Conservation (phyloP, 2,329 filamentous ascomycete genomes). For the Talaromyces sp. region DNA sequence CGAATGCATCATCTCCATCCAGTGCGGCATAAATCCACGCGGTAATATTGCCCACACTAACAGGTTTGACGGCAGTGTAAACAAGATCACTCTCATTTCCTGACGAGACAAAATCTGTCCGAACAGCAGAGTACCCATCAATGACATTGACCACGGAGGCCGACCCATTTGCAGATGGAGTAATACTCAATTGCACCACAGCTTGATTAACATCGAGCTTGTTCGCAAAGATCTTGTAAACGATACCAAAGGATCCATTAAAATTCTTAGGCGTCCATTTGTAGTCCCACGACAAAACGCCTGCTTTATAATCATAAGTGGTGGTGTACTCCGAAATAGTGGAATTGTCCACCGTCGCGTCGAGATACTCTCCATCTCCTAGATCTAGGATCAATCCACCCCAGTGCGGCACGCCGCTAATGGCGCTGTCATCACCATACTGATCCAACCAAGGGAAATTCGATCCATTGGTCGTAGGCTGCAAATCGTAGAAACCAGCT, state of each 20-base stretch:
- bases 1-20: slow-evolving; percentile 37
- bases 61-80: slow-evolving; percentile 62
- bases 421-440: slow-evolving; percentile 67
- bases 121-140: slow-evolving; percentile 64
- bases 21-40: slow-evolving; percentile 55
- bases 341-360: slow-evolving; percentile 56
- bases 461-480: slow-evolving; percentile 55
- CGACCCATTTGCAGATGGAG: slow-evolving; percentile 50
- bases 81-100: slow-evolving; percentile 56
- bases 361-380: slow-evolving; percentile 52
- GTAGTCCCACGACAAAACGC: slow-evolving; percentile 61
- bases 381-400: slow-evolving; percentile 57
- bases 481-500: slow-evolving; percentile 62
- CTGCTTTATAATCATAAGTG: slow-evolving; percentile 60
- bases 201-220: slow-evolving; percentile 61
- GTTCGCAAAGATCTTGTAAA: slow-evolving; percentile 64
- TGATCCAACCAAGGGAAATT: slow-evolving; percentile 68
- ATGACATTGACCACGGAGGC: slow-evolving; percentile 63
- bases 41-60: slow-evolving; percentile 59
- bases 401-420: slow-evolving; percentile 68
- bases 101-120: slow-evolving; percentile 57
- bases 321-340: slow-evolving; percentile 61
- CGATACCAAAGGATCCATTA: slow-evolving; percentile 53
- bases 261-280: slow-evolving; percentile 57
- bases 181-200: slow-evolving; percentile 58